Evolutionary conservation across 2,329 filamentous ascomycete species (phyloP), one percentile per base, ranked within the genome.

Genomic region (Proliferodiscus dingleyae): DNA sequence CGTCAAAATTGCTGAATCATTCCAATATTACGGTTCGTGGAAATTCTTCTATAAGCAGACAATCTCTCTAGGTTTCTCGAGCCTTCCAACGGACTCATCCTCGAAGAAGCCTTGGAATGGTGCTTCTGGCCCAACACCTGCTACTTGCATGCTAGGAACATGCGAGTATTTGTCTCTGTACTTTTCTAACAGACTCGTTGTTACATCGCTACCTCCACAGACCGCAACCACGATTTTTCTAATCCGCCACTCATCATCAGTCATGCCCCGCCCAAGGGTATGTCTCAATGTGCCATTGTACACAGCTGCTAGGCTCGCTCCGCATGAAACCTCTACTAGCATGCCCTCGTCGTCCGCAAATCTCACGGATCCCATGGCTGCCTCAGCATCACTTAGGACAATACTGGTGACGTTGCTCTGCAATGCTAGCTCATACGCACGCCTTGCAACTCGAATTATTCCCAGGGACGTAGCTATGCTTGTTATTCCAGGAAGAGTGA

Each of bases 291-390:
- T 66, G 0, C 77, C 80, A 32, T 77, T 78, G 58, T 88, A 89
- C 47, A 74, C 81, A 3, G 79, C 64, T 1, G 84, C 87, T 10
- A 95, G 67, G 42, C 84, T 85, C 5, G 91, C 89, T 1, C 90
- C 89, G 63, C 91, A 96, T 0, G 89, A 82, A 28, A 85, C 72
- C 69, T 97, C 91, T 3, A 95, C 87, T 46, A 95, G 71, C 46
- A 91, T 68, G 21, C 85, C 71, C 57, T 90, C 87, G 50, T 95
- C 89, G 54, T 96, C 86, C 8, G 87, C 83, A 51, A 96, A 82
- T 19, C 79, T 73, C 59, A 85, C 81, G 43, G 84, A 86, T 2
- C 83, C 89, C 66, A 83, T 78, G 16, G 87, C 88, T 0, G 91
- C 90, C 59, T 93, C 87, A 3, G 80, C 81, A 58, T 94, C 88